Conservation (phyloP, 495 filamentous ascomycete genomes). For the Penicillium longicatenatum region DNA sequence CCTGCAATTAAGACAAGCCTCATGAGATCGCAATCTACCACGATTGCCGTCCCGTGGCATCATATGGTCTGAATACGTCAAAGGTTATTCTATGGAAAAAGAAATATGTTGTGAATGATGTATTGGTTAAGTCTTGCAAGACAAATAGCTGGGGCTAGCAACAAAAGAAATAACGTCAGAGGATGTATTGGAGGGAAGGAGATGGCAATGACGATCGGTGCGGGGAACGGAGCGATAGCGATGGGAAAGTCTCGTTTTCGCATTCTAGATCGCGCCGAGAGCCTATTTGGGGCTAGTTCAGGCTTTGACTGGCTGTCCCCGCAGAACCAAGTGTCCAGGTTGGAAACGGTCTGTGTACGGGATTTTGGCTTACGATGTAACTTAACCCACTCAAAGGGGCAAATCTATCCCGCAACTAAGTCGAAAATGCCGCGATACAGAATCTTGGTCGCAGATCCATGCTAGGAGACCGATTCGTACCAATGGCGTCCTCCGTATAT, state of each 20-base stretch:
- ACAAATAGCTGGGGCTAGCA: background rate
- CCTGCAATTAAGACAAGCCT: constrained; percentile 50
- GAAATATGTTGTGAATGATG: background rate
- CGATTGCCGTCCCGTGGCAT: constrained; percentile 41
- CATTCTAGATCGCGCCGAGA: background rate
- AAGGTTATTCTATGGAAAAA: background rate
- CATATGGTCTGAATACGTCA: constrained; percentile 12
- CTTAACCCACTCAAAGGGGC: constrained; percentile 21
- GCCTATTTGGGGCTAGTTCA: constrained; percentile 1
- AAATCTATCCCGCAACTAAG: constrained; percentile 20
- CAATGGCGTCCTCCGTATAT: constrained; percentile 8
- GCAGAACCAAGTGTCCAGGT: background rate
- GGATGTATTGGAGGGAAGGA: background rate
- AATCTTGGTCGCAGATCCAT: constrained; percentile 13
- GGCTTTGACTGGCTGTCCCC: background rate
- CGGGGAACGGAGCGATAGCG: constrained; percentile 6
- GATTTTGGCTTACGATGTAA: constrained; percentile 14
- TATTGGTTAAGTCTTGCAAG: background rate
- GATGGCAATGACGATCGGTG: constrained; percentile 8
- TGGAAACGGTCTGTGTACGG: constrained; percentile 11
- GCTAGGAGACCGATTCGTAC: constrained; percentile 1
- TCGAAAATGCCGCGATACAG: background rate
- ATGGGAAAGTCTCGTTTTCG: background rate
- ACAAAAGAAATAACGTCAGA: background rate
- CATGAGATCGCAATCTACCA: constrained; percentile 46